Conservation (phyloP, 164 flowering plant species). For the Liriodendron chinense region DNA sequence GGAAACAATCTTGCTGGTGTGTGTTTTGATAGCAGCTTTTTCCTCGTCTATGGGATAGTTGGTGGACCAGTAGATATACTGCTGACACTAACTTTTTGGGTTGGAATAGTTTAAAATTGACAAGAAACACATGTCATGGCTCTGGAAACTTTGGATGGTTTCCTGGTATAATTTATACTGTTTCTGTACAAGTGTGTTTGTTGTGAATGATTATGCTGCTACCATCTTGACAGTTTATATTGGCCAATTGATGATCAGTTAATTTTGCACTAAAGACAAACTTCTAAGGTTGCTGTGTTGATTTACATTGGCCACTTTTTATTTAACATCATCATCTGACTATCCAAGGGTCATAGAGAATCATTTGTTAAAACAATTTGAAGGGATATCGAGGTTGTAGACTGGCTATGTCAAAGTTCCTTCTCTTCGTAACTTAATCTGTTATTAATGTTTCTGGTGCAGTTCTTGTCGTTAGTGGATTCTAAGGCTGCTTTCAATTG, state of each 20-base stretch:
- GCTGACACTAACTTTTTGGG: background rate
- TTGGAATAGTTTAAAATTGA: background rate
- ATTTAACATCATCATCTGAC: too few species aligned
- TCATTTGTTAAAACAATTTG: background rate
- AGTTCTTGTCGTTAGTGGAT: slow-evolving; percentile 78
- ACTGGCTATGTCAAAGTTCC: background rate
- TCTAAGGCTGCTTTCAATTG: slow-evolving; percentile 82
- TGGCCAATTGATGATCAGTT: background rate
- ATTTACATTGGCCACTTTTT: too few species aligned
- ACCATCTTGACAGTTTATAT: background rate
- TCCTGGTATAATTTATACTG: too few species aligned
- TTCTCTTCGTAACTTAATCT: background rate
- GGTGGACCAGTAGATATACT: background rate
- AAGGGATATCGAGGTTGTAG: background rate
- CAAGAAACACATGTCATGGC: background rate
- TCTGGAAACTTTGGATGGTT: background rate
- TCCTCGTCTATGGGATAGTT: background rate
- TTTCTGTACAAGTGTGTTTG: background rate
- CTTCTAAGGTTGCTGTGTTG: too few species aligned
- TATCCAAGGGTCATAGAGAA: too few species aligned
- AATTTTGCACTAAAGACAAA: too few species aligned
- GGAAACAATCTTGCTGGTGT: background rate
- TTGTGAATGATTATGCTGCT: background rate
- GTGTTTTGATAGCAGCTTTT: background rate
- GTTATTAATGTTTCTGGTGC: slow-evolving; percentile 14